Conservation (phyloP, 176 grass and related monocot genomes). For the Oryza nivara region DNA sequence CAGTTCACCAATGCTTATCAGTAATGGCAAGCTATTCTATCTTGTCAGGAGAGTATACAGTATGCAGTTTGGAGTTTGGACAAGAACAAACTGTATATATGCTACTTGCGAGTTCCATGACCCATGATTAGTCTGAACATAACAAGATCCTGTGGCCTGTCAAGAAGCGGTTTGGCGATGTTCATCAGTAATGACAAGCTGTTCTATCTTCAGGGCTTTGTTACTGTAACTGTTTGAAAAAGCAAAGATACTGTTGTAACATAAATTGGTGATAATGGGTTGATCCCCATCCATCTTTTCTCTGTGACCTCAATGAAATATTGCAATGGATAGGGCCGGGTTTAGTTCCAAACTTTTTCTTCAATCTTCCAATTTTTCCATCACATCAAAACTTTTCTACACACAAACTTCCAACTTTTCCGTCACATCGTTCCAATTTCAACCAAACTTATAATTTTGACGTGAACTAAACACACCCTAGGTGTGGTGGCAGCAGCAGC, state of each 20-base stretch:
- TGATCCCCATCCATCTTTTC: neutral
- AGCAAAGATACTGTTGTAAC: conserved; percentile 3
- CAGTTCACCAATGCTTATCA: neutral
- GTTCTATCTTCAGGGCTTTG: neutral
- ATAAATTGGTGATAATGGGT: neutral
- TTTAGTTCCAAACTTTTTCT: too few species aligned
- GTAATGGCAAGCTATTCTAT: neutral
- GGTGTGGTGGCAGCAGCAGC: conserved; percentile 4
- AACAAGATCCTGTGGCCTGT: neutral
- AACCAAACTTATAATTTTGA: too few species aligned
- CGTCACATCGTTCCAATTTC: too few species aligned
- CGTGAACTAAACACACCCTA: too few species aligned
- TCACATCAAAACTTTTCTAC: too few species aligned
- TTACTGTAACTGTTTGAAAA: neutral
- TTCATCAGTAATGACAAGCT: neutral
- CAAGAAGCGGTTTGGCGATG: neutral
- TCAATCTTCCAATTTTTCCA: too few species aligned
- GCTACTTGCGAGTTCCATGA: neutral
- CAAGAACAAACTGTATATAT: neutral
- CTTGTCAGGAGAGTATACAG: neutral
- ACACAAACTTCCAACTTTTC: too few species aligned
- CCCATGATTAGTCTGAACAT: neutral
- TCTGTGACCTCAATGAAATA: conserved; percentile 9
- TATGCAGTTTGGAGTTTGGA: neutral
- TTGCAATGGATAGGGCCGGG: neutral